Evolutionary conservation across 345 rosid species (phyloP), one percentile per base, ranked within the genome.

Genomic region (Balakata baccata): DNA sequence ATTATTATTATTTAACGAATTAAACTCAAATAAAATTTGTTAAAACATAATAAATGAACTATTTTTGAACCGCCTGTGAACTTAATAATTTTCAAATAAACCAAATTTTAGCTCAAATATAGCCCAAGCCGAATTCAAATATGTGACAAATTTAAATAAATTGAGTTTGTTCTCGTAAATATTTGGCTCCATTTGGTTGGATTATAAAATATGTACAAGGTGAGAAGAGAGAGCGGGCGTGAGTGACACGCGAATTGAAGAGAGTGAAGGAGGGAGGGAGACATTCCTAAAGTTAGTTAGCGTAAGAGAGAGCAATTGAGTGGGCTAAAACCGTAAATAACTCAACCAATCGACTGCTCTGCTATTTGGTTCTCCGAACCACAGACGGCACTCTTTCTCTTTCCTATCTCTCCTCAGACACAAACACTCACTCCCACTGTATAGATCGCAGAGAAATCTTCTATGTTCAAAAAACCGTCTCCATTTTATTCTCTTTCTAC

Each of bases 291-390:
- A 53, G 72, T 68, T 68, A 53, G 72, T 53, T 68, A 52, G 72
- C 17, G 59, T n/a, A 12, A 52, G 60, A 25, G 61, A 16, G 47
- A 43, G 47, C 0, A 43, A 9, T 1, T 7, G 47, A 4, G 69
- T 23, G 69, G 73, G 41, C 22, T 22, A 59, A 71, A 59, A 60
- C 66, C 66, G 52, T 58, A 59, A 46, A 39, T 39, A 38, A 23
- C 16, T 38, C 39, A 64, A 41, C 70, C 76, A 73, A 23, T 29
- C 13, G 7, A 53, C 69, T 77, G 65, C 63, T 50, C 58, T 78
- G 57, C 70, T 29, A 29, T 29, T 29, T 66, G 22, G 45, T 54
- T 76, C 81, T 76, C 77, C 75, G 77, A 80, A 81, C 79, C 76
- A 70, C 5, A 45, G 52, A 77, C 83, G 81, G 65, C 81, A 79